A percentile compares a stretch with the other conserved stretches of the same genome.
phyloP scores from a whole-genome alignment of 257 asterid species.

The Capsicum baccatum region DNA sequence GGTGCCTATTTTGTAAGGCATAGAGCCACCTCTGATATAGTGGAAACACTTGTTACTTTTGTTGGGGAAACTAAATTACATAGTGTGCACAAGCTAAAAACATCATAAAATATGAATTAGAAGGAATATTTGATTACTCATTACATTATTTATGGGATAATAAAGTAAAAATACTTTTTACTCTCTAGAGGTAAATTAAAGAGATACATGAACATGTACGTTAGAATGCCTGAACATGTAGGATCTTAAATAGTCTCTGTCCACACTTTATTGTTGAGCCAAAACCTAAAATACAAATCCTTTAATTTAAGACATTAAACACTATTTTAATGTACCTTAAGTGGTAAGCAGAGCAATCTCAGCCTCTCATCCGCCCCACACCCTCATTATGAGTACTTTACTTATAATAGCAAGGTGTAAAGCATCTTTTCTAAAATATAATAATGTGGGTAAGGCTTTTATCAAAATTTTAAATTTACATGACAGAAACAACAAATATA shows the following conservation, averaged over 20 bases:
- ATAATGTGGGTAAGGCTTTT: not conserved
- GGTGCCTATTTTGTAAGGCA: too few species aligned
- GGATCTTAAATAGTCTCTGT: not conserved
- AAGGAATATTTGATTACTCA: too few species aligned
- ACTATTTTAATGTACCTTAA: not conserved
- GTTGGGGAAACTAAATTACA: too few species aligned
- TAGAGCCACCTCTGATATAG: too few species aligned
- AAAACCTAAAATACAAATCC: not conserved
- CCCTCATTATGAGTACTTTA: constrained; percentile 14
- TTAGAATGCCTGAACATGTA: not conserved
- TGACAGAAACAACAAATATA: constrained; percentile 21
- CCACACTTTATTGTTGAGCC: constrained; percentile 16
- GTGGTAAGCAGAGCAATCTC: not conserved
- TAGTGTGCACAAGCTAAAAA: too few species aligned
- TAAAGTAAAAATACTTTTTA: too few species aligned
- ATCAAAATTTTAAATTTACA: not conserved
- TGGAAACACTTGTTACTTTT: too few species aligned
- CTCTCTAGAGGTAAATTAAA: too few species aligned
- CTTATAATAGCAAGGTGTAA: constrained; percentile 16
- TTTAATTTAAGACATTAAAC: not conserved
- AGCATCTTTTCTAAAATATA: not conserved
- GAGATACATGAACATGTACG: too few species aligned
- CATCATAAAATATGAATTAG: too few species aligned
- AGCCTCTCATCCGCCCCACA: not conserved
- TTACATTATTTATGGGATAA: too few species aligned